Conservation (phyloP, 2,329 filamentous ascomycete species). For the Penicillium sp. region DNA sequence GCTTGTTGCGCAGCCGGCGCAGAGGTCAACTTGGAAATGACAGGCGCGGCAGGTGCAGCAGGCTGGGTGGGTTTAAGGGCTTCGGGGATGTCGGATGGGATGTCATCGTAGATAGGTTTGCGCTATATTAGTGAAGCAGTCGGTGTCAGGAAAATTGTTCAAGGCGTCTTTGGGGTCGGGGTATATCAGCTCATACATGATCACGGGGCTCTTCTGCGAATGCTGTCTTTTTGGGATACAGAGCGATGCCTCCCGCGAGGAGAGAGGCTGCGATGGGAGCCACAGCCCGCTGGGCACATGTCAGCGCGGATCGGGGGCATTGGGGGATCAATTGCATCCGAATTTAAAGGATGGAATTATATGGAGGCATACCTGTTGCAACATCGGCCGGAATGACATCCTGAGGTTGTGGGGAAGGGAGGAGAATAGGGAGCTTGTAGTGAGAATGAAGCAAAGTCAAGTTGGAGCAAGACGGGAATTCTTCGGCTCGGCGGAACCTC, state of each 20-base stretch:
- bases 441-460: constrained; percentile 28
- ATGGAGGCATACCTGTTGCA: constrained; percentile 36
- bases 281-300: constrained; percentile 35
- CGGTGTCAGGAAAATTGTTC: constrained; percentile 12
- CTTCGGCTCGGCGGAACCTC: constrained; percentile 27
- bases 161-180: not conserved
- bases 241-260: constrained; percentile 39
- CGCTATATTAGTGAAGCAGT: constrained; percentile 26
- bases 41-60: constrained; percentile 13
- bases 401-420: constrained; percentile 22
- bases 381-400: constrained; percentile 43
- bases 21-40: constrained; percentile 17
- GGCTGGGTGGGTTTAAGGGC: constrained; percentile 22
- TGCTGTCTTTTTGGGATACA: constrained; percentile 41
- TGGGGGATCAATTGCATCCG: constrained; percentile 14
- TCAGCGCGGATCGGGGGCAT: constrained; percentile 24
- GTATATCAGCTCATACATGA: constrained; percentile 28
- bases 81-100: constrained; percentile 32
- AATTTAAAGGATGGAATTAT: not conserved
- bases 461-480: constrained; percentile 29
- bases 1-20: constrained; percentile 20
- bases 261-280: constrained; percentile 41
- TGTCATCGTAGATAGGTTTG: constrained; percentile 47
- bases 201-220: constrained; percentile 44
- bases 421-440: constrained; percentile 17